Evolutionary conservation across 495 filamentous ascomycete species (phyloP), one percentile per base, ranked within the genome.

Genomic region (Ramalina intermedia): DNA sequence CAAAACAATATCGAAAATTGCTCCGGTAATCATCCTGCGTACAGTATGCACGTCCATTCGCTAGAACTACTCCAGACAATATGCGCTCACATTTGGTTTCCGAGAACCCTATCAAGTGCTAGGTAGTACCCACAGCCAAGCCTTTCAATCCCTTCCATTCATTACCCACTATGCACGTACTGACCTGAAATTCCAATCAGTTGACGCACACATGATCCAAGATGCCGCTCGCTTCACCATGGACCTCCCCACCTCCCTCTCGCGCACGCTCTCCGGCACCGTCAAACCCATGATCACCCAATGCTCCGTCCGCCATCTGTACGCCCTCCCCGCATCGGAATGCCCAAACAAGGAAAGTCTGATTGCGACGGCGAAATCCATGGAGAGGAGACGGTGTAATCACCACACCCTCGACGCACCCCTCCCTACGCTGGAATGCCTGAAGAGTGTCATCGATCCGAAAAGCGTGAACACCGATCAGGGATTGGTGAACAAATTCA

Each of bases 1-100:
- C 84, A 6, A 98, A 96, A 70, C 84, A 87, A 62, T 98, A 96
- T 66, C 81, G 86, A 60, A 94, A 94, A 79, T 75, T 96, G 50
- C 96, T 99, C 87, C 78, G 85, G 14, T 18, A 18, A n/a, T 11
- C 8, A 33, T 7, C 12, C 5, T 13, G 9, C 6, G 39, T 18
- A 41, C 21, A n/a, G 14, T 8, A 41, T 14, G 17, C 17, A 2
- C 8, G 12, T 8, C 14, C 4, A 41, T 41, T 41, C 11, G 17
- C 17, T 41, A 14, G 9, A 0, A 23, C 5, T 11, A 11, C 11
- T 8, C 39, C 18, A 39, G 24, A 56, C 79, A 88, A 59, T 96
- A 87, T 77, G 76, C 78, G 58, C 69, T 87, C 52, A 76, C 72
- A 42, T 93, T 89, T 55, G 81, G 82, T 20, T 95, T 94, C 63